Evolutionary conservation across 1,139 yeast genomes (phyloP).

Genomic region (Pichia sp.): DNA sequence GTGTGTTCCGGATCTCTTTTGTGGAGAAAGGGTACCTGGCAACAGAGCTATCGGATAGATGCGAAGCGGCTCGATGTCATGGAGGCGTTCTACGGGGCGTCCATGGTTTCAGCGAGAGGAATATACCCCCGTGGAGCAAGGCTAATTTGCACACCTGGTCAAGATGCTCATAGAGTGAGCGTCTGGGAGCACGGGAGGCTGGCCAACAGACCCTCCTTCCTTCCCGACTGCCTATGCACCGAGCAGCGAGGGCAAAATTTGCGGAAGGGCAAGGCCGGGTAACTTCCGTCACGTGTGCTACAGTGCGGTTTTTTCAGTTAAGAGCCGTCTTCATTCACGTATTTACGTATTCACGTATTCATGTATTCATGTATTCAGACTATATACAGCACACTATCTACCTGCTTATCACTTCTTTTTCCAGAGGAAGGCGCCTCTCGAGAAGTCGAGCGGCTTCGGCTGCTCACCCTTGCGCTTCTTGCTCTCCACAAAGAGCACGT

Average conservation of each 20-base stretch:
- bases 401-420: slow-evolving; percentile 25
- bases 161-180: not conserved
- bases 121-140: not conserved
- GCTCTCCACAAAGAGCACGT: slow-evolving; percentile 83
- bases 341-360: no score
- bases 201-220: not conserved
- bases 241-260: not conserved
- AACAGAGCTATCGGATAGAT: not conserved
- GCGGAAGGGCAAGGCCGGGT: not conserved
- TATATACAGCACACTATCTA: not conserved
- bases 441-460: slow-evolving; percentile 59
- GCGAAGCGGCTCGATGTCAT: not conserved
- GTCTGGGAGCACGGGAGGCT: not conserved
- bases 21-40: not conserved
- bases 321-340: no score
- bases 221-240: not conserved
- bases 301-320: not conserved
- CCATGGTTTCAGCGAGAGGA: slow-evolving; percentile 5
- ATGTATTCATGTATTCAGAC: no score
- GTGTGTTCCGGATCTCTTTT: not conserved
- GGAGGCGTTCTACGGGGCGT: not conserved
- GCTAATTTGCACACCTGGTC: not conserved
- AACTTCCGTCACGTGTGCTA: not conserved
- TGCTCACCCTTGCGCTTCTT: slow-evolving; percentile 78
- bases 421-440: slow-evolving; percentile 44